Conservation (phyloP, 1,139 yeast genomes). For the Candida buenavistaensis region DNA sequence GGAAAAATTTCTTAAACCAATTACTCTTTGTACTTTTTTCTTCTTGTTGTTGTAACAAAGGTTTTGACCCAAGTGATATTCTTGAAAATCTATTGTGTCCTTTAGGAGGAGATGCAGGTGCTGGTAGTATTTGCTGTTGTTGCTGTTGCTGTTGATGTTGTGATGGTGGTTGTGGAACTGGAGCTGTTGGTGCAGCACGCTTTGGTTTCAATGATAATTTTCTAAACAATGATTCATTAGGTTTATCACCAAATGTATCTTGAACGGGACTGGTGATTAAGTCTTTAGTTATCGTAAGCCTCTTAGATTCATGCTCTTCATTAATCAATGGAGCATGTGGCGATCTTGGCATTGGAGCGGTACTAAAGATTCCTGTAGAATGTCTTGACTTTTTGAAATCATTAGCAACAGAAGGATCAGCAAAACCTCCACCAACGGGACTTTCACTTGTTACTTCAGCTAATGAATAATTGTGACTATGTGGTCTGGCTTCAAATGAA, state of each 20-base stretch:
- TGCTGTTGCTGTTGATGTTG: constrained; percentile 3
- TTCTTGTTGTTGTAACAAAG: constrained; percentile 6
- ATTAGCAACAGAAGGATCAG: constrained; percentile 6
- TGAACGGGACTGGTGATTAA: constrained; percentile 27
- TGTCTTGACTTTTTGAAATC: constrained; percentile 21
- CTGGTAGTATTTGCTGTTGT: constrained; percentile 1
- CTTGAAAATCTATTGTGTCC: constrained; percentile 28
- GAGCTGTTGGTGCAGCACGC: constrained; percentile 45
- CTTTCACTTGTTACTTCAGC: constrained; percentile 5
- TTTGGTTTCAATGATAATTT: constrained; percentile 41
- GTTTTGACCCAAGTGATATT: constrained; percentile 19
- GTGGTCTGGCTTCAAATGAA: constrained; percentile 5
- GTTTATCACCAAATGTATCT: constrained; percentile 39
- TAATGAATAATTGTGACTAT: constrained; percentile 5
- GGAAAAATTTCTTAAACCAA: constrained; percentile 44
- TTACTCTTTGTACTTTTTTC: constrained; percentile 16
- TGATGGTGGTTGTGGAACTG: constrained; percentile 2
- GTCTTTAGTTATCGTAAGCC: too few relatives aligned
- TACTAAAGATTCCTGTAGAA: constrained; percentile 32
- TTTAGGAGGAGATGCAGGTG: constrained; percentile 8
- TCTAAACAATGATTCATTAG: constrained; percentile 21
- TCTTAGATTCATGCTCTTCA: constrained; percentile 7
- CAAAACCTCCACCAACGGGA: constrained; percentile 10
- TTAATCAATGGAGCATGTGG: constrained; percentile 15
- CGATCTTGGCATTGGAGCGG: constrained; percentile 14